Conservation (phyloP, 768 basidiomycete species). For the Kwoniella sp. region DNA sequence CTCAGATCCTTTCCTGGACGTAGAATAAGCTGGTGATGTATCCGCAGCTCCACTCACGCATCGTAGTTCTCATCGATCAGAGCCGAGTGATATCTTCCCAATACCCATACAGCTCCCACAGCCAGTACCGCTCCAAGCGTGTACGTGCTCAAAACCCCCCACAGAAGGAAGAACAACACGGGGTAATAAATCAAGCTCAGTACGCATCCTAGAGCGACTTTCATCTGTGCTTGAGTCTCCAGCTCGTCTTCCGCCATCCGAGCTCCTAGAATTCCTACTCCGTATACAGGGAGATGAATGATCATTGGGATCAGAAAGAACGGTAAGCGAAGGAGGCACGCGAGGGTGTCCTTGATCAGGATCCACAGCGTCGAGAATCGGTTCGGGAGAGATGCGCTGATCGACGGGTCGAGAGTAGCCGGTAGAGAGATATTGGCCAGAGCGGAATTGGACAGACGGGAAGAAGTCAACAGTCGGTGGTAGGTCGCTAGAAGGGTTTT, state of each 20-base stretch:
- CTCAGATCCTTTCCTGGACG: conserved; percentile 1
- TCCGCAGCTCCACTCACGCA: conserved; percentile 66
- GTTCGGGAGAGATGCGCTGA: conserved; percentile 74
- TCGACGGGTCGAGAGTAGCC: conserved; percentile 75
- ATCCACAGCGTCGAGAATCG: conserved; percentile 77
- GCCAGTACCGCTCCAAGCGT: conserved; percentile 74
- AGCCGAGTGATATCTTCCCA: conserved; percentile 81
- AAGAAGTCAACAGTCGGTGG: conserved; percentile 78
- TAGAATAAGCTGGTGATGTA: neutral
- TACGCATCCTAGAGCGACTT: conserved; percentile 78
- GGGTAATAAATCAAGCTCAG: conserved; percentile 79
- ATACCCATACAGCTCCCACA: conserved; percentile 68
- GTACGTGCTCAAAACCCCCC: conserved; percentile 79
- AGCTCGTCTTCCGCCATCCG: conserved; percentile 79
- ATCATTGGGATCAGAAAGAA: conserved; percentile 87
- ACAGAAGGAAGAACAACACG: conserved; percentile 78
- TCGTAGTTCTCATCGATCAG: conserved; percentile 86
- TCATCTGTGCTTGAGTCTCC: conserved; percentile 96
- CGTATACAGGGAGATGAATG: conserved; percentile 66
- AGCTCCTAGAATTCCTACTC: conserved; percentile 75
- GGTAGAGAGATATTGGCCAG: conserved; percentile 84
- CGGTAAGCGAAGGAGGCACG: conserved; percentile 72
- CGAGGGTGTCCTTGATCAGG: conserved; percentile 75
- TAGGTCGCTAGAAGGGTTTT: conserved; percentile 79
- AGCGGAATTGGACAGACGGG: conserved; percentile 80